Evolutionary conservation across 169 alveolate species (phyloP), one percentile per base, ranked within the genome.

Genomic region (Eimeria necatrix): DNA sequence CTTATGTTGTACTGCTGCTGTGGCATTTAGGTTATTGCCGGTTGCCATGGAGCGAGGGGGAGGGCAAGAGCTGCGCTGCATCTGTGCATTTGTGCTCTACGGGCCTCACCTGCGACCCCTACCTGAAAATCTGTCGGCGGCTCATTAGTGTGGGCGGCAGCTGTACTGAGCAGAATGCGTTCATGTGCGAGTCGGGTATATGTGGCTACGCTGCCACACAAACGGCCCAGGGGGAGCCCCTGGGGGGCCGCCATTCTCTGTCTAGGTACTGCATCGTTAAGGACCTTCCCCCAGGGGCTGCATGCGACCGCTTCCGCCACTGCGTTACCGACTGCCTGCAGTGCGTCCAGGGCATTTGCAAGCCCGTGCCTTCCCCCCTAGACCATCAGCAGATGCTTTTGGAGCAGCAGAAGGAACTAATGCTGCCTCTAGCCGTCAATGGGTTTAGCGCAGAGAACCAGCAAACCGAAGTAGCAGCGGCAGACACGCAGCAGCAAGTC

Each of bases 231-330:
- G 87, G 87, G 49, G 87, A 76, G 87, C 87, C 87, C 14, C 64
- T 76, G 18, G 87, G 87, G 64, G 87, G 87, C 14, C 59, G 87
- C 9, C 87, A 76, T 49, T 76, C 87, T 20, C 87, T 76, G 18
- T 76, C 87, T 9, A 8, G 87, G 18, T 76, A 76, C 26, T 76
- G 87, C 64, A 76, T 76, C 20, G 61, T 76, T 16, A 76, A 76
- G 59, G 87, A 76, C 24, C 61, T 76, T 4, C 87, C 87, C 46
- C 87, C 87, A 9, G 87, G 87, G 59, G 59, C 87, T 49, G 18
- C 87, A 76, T 76, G 87, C 87, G 87, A 76, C 61, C 18, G 87
- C 8, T 76, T 76, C 87, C 14, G 87, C 4, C 87, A 76, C 61
- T 76, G 87, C 20, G 87, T 76, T 8, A 18, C 87, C 4, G 87